Base-by-base conservation (phyloP, 2,329 filamentous ascomycete species). In the Colletotrichum aenigma region DNA sequence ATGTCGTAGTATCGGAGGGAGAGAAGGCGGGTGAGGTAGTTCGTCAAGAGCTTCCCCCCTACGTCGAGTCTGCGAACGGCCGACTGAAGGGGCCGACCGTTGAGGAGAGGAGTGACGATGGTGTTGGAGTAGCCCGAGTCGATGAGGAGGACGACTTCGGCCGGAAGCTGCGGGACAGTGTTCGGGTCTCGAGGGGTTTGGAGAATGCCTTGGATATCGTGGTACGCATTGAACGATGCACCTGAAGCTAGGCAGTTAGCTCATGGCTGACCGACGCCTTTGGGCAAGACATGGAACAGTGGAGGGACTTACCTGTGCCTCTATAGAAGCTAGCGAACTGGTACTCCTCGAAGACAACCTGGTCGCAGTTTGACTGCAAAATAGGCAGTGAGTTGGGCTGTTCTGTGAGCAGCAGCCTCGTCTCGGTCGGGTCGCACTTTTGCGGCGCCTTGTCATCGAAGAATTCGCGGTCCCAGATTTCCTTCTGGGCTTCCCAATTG, bases 281-380 rank as follows among this genome's bases (percentile, higher is more conserved):
- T 55, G 13, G 16, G 28, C 21, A 15, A 15, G 9, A 43, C 34
- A 79, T 7, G 12, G 24, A 66, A 12, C 36, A 18, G 36, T 38
- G 4, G 36, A 30, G 36, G 9, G 13, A 18, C 87, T 75, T 83
- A 91, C 94, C 94, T 78, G 94, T 87, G 73, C 91, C 93, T 76
- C 97, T 92, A 78, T 94, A 94, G 85, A 98, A 98, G 78, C 94
- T 94, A 13, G 93, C 91, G 84, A 99, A 99, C 4, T 95, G 95
- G 86, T 97, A 99, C 83, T 98, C 96, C 82, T 99, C 97, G 87
- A 99, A 98, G 2, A 98, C 92, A 82, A 99, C 95, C 87, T 99
- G 96, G 81, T 99, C 97, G 79, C 95, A 96, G 83, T 98, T 97
- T 52, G 93, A 91, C 84, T 98, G 96, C 77, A 99, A 86, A 15